Evolutionary conservation across 2,329 filamentous ascomycete species (phyloP).

Genomic region (Fusarium nanum): DNA sequence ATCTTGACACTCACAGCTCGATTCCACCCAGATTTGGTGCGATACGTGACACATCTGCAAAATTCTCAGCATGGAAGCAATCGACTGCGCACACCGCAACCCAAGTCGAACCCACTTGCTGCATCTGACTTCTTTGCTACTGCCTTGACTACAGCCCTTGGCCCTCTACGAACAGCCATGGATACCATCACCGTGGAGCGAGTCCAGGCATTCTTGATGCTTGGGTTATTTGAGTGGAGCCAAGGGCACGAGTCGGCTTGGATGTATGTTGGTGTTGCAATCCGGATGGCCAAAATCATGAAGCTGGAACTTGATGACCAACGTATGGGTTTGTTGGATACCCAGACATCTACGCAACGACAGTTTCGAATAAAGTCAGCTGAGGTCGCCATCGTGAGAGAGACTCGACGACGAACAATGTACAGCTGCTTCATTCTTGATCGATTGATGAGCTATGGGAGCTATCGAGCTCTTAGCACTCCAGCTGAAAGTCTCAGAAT

Average conservation of each 20-base stretch:
- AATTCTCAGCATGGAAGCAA: not conserved
- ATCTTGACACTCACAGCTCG: slow-evolving; percentile 23
- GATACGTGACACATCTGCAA: slow-evolving; percentile 12
- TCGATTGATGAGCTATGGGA: slow-evolving; percentile 74
- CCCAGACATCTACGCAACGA: not conserved
- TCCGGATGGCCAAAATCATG: slow-evolving; percentile 16
- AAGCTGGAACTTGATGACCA: slow-evolving; percentile 15
- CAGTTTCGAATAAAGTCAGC: not conserved
- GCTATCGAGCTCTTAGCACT: slow-evolving; percentile 69
- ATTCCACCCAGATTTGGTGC: slow-evolving; percentile 11
- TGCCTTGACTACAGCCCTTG: slow-evolving; percentile 7
- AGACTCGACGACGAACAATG: slow-evolving; percentile 73
- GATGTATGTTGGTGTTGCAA: slow-evolving; percentile 9
- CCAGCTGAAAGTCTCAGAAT: slow-evolving; percentile 55
- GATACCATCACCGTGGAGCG: slow-evolving; percentile 2
- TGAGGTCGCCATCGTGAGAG: slow-evolving; percentile 9
- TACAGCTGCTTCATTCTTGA: slow-evolving; percentile 81
- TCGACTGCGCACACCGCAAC: not conserved
- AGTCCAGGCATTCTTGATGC: slow-evolving; percentile 15
- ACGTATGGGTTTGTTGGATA: not conserved
- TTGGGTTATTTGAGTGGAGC: slow-evolving; percentile 14
- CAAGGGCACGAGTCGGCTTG: slow-evolving; percentile 5
- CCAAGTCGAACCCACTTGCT: not conserved
- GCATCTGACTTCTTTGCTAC: slow-evolving; percentile 11
- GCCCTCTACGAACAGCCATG: slow-evolving; percentile 6